phyloP scores from a whole-genome alignment of 805 yeast genomes.

The Wickerhamiella spandovensis region DNA sequence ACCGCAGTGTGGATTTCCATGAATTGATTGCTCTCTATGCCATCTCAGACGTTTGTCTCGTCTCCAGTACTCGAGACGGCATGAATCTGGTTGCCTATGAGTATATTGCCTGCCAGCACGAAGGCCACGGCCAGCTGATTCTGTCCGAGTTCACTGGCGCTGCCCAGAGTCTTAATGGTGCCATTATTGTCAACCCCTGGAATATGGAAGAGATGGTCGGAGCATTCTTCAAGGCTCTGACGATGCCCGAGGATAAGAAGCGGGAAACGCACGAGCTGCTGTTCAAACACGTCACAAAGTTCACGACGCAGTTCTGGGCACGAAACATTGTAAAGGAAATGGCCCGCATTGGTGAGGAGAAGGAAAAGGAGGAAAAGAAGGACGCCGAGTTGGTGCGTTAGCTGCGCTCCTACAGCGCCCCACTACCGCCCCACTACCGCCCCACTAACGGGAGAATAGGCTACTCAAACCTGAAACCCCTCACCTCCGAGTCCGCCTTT shows the following conservation, averaged over 20 bases:
- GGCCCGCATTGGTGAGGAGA: constrained; percentile 17
- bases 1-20: constrained; percentile 77
- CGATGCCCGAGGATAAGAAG: constrained; percentile 72
- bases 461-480: too few relatives aligned
- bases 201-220: constrained; percentile 86
- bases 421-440: too few relatives aligned
- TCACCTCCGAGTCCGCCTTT: too few relatives aligned
- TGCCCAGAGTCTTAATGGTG: constrained; percentile 95
- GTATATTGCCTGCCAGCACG: constrained; percentile 89
- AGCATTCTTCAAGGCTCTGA: constrained; percentile 74
- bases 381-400: background rate
- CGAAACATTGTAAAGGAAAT: constrained; percentile 87
- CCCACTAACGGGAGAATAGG: too few relatives aligned
- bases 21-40: constrained; percentile 83
- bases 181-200: constrained; percentile 94
- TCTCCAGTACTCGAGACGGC: constrained; percentile 92
- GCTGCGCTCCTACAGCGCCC: too few relatives aligned
- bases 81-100: constrained; percentile 96
- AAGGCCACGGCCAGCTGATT: constrained; percentile 73
- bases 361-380: constrained; percentile 3
- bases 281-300: constrained; percentile 78
- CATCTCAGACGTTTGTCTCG: constrained; percentile 79
- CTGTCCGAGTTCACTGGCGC: constrained; percentile 97
- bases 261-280: constrained; percentile 67
- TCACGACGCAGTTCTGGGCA: constrained; percentile 96